Percentiles rank a stretch among this genome's conserved stretches.
Conservation (phyloP, 345 rosid species). For the Eucalyptus regnans region DNA sequence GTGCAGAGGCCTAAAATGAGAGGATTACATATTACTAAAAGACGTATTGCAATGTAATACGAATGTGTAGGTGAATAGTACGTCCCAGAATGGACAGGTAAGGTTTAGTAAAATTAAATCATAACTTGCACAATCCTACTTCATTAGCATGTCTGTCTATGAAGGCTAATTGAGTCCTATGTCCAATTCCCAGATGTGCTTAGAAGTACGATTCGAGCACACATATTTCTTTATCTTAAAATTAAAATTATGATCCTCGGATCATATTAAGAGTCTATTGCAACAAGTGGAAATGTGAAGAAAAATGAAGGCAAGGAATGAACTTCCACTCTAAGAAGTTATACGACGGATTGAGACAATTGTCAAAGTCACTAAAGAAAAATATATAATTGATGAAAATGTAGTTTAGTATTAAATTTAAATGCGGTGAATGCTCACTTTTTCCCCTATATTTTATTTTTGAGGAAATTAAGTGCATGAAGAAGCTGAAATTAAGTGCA, state of each 20-base stretch:
- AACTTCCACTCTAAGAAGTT: background rate
- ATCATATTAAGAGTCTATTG: background rate
- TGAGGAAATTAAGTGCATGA: background rate
- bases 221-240: background rate
- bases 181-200: background rate
- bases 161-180: background rate
- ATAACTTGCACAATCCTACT: background rate
- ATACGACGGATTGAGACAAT: background rate
- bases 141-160: background rate
- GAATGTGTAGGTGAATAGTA: background rate
- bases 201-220: background rate
- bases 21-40: background rate
- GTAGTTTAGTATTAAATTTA: no score
- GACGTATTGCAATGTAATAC: background rate
- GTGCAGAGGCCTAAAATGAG: background rate
- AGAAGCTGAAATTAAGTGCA: background rate
- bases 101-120: background rate
- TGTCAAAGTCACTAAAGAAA: background rate
- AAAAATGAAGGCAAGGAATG: background rate
- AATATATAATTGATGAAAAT: background rate
- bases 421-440: background rate
- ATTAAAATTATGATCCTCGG: background rate
- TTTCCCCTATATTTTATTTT: background rate
- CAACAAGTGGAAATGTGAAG: background rate
- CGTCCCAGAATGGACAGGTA: background rate